Evolutionary conservation across 108 stramenopile species (phyloP), one percentile per base, ranked within the genome.

Genomic region (Skeletonema costatum): DNA sequence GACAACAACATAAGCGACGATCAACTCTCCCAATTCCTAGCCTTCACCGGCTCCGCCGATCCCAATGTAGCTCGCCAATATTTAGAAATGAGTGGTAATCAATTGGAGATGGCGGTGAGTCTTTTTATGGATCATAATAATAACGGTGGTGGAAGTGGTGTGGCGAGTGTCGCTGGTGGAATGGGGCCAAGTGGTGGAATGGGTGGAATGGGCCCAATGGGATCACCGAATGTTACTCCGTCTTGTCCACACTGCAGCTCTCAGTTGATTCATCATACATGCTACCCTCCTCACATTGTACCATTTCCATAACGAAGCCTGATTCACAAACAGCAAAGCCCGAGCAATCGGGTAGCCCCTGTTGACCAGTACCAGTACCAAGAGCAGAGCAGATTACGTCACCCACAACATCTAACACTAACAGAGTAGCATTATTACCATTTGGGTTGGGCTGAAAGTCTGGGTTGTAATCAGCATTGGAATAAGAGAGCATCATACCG

Each of bases 81-180:
- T 71, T 75, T 96, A 56, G 94, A 96, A 88, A 96, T 96, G 94
- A 80, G 86, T 21, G 88, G 84, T 13, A 78, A 78, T 0, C 70
- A 92, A 50, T 46, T 96, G 13, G 91, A 96, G 80, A 88, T 67
- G 29, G 94, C 94, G 32, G 88, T 96, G 30, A 70, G 84, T 32
- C 63, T 96, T 16, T 96, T 75, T 65, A 76, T 93, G 84, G 92
- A 93, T 33, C 87, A 91, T 62, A 67, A 78, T 66, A 65, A 67
- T 10, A 78, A 77, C 4, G 25, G 25, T 0, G 25, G 25, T 25
- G 25, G 25, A 0, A 0, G 0, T 0, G 25, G 25, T 25, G 0
- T 25, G 0, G 25, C 25, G 0, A 25, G 25, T 25, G 25, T 0
- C 25, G 25, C 25, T 25, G 25, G 25, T 25, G 25, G 25, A 25